phyloP scores from a whole-genome alignment of 768 basidiomycete species.

The Macrolepiota fuliginosa region DNA sequence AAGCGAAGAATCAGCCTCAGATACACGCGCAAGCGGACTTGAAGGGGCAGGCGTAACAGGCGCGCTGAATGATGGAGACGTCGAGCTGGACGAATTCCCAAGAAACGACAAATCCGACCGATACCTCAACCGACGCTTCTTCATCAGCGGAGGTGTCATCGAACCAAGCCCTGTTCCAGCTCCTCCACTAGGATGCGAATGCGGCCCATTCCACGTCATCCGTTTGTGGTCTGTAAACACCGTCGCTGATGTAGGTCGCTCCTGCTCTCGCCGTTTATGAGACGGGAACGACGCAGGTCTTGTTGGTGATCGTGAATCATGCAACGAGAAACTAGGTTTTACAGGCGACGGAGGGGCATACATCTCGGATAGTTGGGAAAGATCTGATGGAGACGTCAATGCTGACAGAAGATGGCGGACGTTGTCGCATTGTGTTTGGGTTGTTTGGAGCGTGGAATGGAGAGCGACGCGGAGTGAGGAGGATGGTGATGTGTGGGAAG shows the following conservation, averaged over 20 bases:
- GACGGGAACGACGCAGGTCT: conserved; percentile 41
- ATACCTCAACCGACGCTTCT: conserved; percentile 49
- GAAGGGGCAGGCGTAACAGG: conserved; percentile 25
- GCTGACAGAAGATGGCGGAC: conserved; percentile 78
- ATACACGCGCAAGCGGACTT: conserved; percentile 19
- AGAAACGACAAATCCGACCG: conserved; percentile 8
- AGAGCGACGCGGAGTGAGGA: conserved; percentile 68
- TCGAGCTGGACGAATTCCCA: neutral
- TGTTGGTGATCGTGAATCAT: conserved; percentile 22
- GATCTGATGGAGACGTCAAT: conserved; percentile 65
- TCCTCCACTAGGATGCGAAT: conserved; percentile 34
- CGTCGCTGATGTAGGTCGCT: conserved; percentile 17
- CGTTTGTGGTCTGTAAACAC: conserved; percentile 44
- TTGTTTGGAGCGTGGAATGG: conserved; percentile 70
- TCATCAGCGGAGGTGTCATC: conserved; percentile 29
- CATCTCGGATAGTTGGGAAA: conserved; percentile 84
- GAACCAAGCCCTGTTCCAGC: conserved; percentile 32
- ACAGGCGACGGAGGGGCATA: conserved; percentile 77
- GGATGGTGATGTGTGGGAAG: conserved; percentile 47
- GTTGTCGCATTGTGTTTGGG: conserved; percentile 79
- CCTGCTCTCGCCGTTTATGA: conserved; percentile 25
- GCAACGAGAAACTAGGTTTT: conserved; percentile 26
- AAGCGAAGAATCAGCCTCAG: conserved; percentile 12
- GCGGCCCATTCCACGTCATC: conserved; percentile 68
- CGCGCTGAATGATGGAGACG: conserved; percentile 20